phyloP scores from a whole-genome alignment of 2,329 filamentous ascomycete genomes.

The Hypomyces perniciosus region DNA sequence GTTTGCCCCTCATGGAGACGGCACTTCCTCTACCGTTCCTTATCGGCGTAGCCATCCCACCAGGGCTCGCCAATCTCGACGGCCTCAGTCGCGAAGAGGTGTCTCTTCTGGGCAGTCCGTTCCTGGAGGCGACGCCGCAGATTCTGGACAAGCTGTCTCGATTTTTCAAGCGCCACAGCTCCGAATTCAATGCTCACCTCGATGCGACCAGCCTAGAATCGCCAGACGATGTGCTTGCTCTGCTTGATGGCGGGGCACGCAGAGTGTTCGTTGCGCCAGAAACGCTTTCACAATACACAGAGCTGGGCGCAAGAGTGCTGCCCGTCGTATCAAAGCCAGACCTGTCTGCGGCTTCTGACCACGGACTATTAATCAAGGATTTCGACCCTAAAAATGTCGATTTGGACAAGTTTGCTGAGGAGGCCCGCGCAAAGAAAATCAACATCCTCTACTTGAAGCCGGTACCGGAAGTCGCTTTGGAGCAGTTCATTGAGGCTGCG shows the following conservation, averaged over 20 bases:
- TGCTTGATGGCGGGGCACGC: slow-evolving; percentile 79
- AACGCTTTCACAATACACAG: slow-evolving; percentile 55
- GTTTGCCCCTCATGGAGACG: slow-evolving; percentile 49
- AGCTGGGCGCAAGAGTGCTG: slow-evolving; percentile 52
- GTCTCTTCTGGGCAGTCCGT: slow-evolving; percentile 52
- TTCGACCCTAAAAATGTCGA: slow-evolving; percentile 42
- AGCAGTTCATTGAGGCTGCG: slow-evolving; percentile 41
- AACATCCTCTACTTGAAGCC: slow-evolving; percentile 47
- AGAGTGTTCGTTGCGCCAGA: slow-evolving; percentile 75
- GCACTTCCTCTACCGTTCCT: slow-evolving; percentile 59
- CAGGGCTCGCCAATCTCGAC: slow-evolving; percentile 41
- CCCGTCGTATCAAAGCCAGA: slow-evolving; percentile 44
- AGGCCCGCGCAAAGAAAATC: slow-evolving; percentile 40
- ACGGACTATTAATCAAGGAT: slow-evolving; percentile 47
- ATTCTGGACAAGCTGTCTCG: slow-evolving; percentile 40
- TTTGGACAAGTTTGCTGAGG: slow-evolving; percentile 38
- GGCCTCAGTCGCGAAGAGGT: slow-evolving; percentile 54
- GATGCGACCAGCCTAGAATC: slow-evolving; percentile 67
- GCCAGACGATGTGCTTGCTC: slow-evolving; percentile 65
- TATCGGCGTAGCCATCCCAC: slow-evolving; percentile 49
- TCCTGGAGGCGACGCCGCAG: slow-evolving; percentile 48
- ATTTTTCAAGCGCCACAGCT: slow-evolving; percentile 45
- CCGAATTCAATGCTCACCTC: slow-evolving; percentile 60
- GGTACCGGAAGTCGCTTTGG: slow-evolving; percentile 38
- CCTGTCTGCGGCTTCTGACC: slow-evolving; percentile 39